Base-by-base conservation (phyloP, 352 stramenopile species). In the Phytophthora fragariaefolia region DNA sequence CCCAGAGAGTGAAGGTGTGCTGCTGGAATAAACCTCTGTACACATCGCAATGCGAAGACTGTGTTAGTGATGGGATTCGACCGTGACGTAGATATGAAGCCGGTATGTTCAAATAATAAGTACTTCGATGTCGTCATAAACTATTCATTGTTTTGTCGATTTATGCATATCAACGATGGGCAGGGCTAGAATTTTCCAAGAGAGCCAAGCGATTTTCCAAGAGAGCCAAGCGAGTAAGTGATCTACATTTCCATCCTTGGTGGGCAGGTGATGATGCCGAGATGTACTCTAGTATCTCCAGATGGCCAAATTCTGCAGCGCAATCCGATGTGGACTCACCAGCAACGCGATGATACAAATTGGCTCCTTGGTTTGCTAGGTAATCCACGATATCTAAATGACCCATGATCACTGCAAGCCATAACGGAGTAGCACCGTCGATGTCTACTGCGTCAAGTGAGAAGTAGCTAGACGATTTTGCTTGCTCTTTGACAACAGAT, bases 231-330 rank as follows among this genome's bases (percentile, higher is more conserved):
- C 32, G 49, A 1, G 63, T 70, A 10, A 71, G 56, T 13, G 63
- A 71, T 30, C 18, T 65, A 20, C 30, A 18, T 6, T 28, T 24
- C 32, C 27, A 57, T 10, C 13, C 17, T 22, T 61, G 63, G 20
- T 49, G 45, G 10, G 34, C 56, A 12, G 71, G 71, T 3, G 64
- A 68, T 2, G 68, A 63, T 17, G 58, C 62, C 3, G 74, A 71
- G 38, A 82, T 56, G 43, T 77, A 82, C 53, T 74, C 71, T 4
- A 82, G 49, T 7, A 76, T 47, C 23, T 80, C 74, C 1, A 80
- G 48, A 26, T 82, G 59, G 2, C 74, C 71, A 17, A 78, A 76
- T 42, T 80, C 68, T 0, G 73, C 72, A 0, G 77, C 75, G 1
- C 66, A 69, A 9, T 69, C 58, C 1, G 74, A 45, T 6, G 71